phyloP scores from a whole-genome alignment of 805 yeast genomes.

The Teunomyces kruisii region DNA sequence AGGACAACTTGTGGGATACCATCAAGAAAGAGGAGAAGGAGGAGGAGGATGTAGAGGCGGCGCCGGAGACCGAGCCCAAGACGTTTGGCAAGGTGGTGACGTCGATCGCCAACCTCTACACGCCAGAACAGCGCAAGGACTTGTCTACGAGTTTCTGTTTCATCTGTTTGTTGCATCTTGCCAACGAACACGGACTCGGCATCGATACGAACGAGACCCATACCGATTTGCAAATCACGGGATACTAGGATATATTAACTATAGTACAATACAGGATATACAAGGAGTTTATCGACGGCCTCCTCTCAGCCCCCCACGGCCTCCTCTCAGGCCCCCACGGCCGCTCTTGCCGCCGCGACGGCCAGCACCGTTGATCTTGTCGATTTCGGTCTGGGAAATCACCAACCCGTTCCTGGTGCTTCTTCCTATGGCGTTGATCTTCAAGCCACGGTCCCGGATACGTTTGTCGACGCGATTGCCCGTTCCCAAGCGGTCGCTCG shows the following conservation, averaged over 20 bases:
- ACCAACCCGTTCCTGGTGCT: constrained; percentile 77
- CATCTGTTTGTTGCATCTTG: constrained; percentile 78
- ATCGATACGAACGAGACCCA: constrained; percentile 49
- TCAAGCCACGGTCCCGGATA: constrained; percentile 73
- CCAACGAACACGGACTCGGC: constrained; percentile 77
- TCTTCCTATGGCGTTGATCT: constrained; percentile 72
- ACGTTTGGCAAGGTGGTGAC: constrained; percentile 46
- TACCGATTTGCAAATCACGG: constrained; percentile 35
- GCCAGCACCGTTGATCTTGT: constrained; percentile 30
- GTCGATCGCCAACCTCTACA: constrained; percentile 52
- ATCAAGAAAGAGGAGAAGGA: constrained; percentile 24
- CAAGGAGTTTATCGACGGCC: not conserved
- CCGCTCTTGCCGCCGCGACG: constrained; percentile 10
- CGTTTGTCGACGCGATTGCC: constrained; percentile 38
- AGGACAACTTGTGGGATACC: constrained; percentile 73
- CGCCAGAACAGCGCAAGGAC: constrained; percentile 57
- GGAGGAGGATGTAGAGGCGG: not conserved
- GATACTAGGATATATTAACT: constrained; percentile 5
- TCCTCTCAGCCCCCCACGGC: constrained; percentile 1
- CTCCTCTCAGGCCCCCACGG: too few species aligned
- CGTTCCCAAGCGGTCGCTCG: constrained; percentile 53
- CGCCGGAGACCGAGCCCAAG: not conserved
- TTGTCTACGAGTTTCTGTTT: constrained; percentile 84
- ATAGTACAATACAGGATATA: not conserved
- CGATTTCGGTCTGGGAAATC: constrained; percentile 67